A percentile compares a stretch with the other conserved stretches of the same genome.
Conservation (phyloP, 164 flowering plant species). For the Vitis rotundifolia region DNA sequence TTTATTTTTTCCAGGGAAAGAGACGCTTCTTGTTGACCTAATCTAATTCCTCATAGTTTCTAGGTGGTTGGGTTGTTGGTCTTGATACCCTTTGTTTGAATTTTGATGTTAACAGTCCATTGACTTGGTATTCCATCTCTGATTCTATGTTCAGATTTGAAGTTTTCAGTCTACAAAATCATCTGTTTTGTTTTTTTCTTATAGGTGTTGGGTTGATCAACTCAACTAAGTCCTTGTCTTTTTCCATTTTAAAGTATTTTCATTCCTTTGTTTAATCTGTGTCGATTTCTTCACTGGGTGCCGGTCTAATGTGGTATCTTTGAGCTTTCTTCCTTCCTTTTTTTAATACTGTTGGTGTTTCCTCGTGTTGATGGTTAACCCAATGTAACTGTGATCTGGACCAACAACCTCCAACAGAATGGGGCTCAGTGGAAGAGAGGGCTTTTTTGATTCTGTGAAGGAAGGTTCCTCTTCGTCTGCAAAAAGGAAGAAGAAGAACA, state of each 20-base stretch:
- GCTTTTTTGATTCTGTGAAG: not conserved
- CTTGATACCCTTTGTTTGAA: slow-evolving; percentile 1
- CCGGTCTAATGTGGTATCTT: slow-evolving; percentile 1
- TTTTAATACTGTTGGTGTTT: not conserved
- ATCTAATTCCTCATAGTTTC: not conserved
- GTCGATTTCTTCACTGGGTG: slow-evolving; percentile 2
- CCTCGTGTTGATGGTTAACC: not conserved
- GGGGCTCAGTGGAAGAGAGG: slow-evolving; percentile 13
- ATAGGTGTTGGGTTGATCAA: not conserved
- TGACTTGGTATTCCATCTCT: slow-evolving; percentile 6
- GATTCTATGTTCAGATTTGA: not conserved
- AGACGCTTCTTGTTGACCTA: slow-evolving; percentile 1
- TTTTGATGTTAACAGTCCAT: slow-evolving; percentile 1
- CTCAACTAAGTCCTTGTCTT: not conserved
- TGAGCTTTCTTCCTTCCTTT: not conserved
- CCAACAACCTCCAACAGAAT: slow-evolving; percentile 11
- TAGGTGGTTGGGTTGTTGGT: not conserved
- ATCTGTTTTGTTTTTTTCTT: not conserved
- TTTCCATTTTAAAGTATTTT: not conserved
- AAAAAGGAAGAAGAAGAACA: slow-evolving; percentile 1
- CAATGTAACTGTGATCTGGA: slow-evolving; percentile 13
- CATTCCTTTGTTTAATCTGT: slow-evolving; percentile 1
- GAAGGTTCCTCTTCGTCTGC: slow-evolving; percentile 4
- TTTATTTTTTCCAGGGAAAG: too few relatives aligned
- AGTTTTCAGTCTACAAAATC: not conserved